phyloP scores from a whole-genome alignment of 139 green algal species.

The Chlorella sp. region DNA sequence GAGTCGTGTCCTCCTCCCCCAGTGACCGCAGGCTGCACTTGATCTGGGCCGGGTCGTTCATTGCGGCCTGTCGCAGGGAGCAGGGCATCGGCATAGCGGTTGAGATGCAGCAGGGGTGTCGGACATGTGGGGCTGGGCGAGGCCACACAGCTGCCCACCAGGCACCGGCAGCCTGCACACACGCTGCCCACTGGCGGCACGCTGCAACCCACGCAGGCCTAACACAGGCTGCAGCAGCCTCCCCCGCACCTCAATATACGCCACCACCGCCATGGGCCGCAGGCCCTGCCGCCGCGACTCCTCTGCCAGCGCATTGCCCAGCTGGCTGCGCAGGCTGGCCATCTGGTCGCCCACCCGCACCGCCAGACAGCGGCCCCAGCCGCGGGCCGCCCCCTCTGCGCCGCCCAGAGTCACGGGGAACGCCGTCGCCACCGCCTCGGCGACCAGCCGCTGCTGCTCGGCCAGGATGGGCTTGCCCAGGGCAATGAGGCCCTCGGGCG shows the following conservation, averaged over 20 bases:
- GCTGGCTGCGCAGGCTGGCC: constrained; percentile 42
- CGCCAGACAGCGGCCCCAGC: constrained; percentile 52
- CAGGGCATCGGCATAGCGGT: too few relatives aligned
- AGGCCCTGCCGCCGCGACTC: constrained; percentile 33
- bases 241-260: constrained; percentile 45
- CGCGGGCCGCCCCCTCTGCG: neutral
- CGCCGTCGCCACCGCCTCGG: constrained; percentile 20
- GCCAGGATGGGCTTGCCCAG: constrained; percentile 27
- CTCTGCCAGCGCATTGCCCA: constrained; percentile 65
- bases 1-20: constrained; percentile 51
- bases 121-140: neutral
- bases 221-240: neutral
- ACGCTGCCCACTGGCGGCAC: neutral
- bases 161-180: neutral
- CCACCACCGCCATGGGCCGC: constrained; percentile 37
- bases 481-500: neutral
- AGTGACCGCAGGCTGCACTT: constrained; percentile 67
- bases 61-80: constrained; percentile 29
- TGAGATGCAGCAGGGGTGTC: too few relatives aligned
- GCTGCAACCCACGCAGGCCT: neutral
- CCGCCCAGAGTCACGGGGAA: constrained; percentile 51
- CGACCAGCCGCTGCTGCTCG: constrained; percentile 32
- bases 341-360: constrained; percentile 28
- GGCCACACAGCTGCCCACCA: neutral
- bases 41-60: constrained; percentile 34